A percentile compares a stretch with the other conserved stretches of the same genome.
phyloP scores from a whole-genome alignment of 1,284 basidiomycete genomes.

The Trichosporon sp. region DNA sequence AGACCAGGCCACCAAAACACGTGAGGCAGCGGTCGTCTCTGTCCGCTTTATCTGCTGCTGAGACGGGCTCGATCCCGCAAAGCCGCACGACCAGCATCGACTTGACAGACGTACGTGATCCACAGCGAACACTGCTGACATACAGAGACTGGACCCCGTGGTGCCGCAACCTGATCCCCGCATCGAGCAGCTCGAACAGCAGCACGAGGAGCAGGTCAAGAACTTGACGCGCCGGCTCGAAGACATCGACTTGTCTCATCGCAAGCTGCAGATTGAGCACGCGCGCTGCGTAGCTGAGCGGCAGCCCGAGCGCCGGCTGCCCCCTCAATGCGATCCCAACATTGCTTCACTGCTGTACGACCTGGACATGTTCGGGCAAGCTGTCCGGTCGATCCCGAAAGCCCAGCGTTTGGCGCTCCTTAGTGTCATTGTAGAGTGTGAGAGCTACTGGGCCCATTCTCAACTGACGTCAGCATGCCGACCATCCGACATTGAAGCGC shows the following conservation, averaged over 20 bases:
- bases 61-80: not conserved
- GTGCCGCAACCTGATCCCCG: not conserved
- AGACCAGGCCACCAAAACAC: not conserved
- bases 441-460: conserved; percentile 14
- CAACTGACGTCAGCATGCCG: conserved; percentile 39
- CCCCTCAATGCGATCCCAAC: conserved; percentile 12
- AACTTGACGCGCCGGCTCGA: conserved; percentile 17
- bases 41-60: not conserved
- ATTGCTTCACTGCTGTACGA: conserved; percentile 23
- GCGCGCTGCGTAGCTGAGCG: conserved; percentile 28
- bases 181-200: conserved; percentile 4
- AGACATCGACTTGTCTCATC: conserved; percentile 34
- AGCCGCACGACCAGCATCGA: conserved; percentile 7
- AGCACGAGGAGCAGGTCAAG: not conserved
- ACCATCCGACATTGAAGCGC: conserved; percentile 60
- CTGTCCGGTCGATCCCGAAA: conserved; percentile 34
- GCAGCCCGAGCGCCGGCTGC: conserved; percentile 18
- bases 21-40: conserved; percentile 6
- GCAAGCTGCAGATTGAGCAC: conserved; percentile 37
- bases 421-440: conserved; percentile 40
- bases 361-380: conserved; percentile 25
- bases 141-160: not conserved
- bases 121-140: not conserved
- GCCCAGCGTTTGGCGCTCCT: conserved; percentile 40
- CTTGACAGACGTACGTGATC: not conserved